Evolutionary conservation across 176 grass and related monocot genomes (phyloP), one percentile per base, ranked within the genome.

Genomic region (Rhynchospora breviuscula): DNA sequence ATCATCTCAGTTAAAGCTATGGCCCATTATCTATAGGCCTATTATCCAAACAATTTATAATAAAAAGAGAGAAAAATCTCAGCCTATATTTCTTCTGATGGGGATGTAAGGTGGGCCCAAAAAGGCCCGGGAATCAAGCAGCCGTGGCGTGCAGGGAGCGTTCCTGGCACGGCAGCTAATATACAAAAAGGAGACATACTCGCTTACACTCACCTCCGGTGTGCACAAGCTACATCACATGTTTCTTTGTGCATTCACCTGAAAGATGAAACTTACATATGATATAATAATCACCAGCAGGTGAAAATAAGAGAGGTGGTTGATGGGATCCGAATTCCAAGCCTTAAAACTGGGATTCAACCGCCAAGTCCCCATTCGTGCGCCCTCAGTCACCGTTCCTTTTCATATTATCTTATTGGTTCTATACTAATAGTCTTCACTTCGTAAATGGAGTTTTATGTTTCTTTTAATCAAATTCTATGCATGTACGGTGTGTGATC

Each of bases 281-380:
- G 3, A 40, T 0, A 4, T 12, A 25, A 29, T 31, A 35, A 33
- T 67, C 31, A 67, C 12, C 8, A 17, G 4, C 29, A 43, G 14
- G 35, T 80, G 22, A 44, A 78, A 79, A 18, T 60, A 35, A 59
- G 53, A 5, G 23, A 7, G 13, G 0, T 80, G 53, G 84, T 79
- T 53, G 15, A 80, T 88, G 82, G 80, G 88, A 90, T 92, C 92
- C 94, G 80, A 94, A 84, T 86, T 98, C 95, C 89, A 77, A 90
- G 95, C 95, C 95, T 87, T 84, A 90, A 98, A 98, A 87, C 78
- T 93, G 87, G 95, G 95, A 90, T 93, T 94, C 95, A 94, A 97
- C 87, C 87, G 86, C 92, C 90, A 90, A 74, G 9, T 8, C 9
- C 8, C 46, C 70, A 51, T 94, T 91, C 89, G 87, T 92, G 87